Conservation (phyloP, 2,329 filamentous ascomycete species). For the Cercospora janseana region DNA sequence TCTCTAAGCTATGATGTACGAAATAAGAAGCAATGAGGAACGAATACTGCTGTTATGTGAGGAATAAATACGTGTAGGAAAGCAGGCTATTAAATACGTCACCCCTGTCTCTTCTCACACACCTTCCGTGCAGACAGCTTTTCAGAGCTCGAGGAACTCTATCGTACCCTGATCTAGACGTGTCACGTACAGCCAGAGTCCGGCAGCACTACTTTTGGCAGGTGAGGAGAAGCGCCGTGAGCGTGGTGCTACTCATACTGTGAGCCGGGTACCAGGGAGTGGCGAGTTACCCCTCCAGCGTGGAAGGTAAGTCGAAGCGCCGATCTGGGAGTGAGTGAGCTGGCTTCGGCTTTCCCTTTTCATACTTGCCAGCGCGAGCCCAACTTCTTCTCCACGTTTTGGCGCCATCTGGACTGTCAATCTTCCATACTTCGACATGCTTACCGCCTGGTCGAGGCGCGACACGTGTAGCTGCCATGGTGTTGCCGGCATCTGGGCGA, state of each 20-base stretch:
- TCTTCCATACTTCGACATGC: slow-evolving; percentile 1
- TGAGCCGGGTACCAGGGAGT: slow-evolving; percentile 13
- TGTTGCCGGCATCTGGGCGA: not conserved
- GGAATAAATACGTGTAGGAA: slow-evolving; percentile 4
- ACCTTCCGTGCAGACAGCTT: slow-evolving; percentile 1
- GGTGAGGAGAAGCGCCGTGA: slow-evolving; percentile 8
- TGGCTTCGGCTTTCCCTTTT: slow-evolving; percentile 12
- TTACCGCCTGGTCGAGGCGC: slow-evolving; percentile 2
- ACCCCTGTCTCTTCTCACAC: slow-evolving; percentile 14
- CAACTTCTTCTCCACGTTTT: slow-evolving; percentile 11
- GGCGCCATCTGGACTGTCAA: not conserved
- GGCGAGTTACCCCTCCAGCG: slow-evolving; percentile 9
- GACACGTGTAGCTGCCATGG: slow-evolving; percentile 9
- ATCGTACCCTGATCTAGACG: slow-evolving; percentile 20
- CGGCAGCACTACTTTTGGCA: slow-evolving; percentile 2
- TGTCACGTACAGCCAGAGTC: slow-evolving; percentile 1
- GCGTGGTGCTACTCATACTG: slow-evolving; percentile 4
- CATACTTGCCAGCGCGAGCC: slow-evolving; percentile 5
- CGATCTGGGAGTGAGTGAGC: not conserved
- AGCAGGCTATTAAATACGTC: slow-evolving; percentile 22
- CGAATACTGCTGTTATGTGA: not conserved
- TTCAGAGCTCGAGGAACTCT: slow-evolving; percentile 20
- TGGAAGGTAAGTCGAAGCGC: slow-evolving; percentile 21
- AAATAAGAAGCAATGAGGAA: slow-evolving; percentile 11
- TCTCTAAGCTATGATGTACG: slow-evolving; percentile 1